Conservation (phyloP, 257 asterid genomes). For the Coffea canephora region DNA sequence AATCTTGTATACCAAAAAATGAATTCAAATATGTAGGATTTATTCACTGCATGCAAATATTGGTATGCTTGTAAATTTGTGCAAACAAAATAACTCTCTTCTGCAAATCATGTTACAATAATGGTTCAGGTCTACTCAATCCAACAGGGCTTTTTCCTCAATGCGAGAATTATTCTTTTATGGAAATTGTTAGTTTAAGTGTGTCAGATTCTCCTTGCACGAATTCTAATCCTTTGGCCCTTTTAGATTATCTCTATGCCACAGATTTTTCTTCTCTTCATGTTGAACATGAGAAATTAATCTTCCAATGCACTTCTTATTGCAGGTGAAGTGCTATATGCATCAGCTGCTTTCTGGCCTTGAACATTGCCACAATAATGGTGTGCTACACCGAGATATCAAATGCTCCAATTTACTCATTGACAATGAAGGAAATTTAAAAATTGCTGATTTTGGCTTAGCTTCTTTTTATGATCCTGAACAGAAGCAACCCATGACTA, state of each 20-base stretch:
- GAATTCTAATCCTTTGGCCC: background rate
- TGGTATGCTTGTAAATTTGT: background rate
- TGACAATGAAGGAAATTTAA: constrained; percentile 67
- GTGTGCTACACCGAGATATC: constrained; percentile 89
- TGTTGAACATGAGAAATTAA: background rate
- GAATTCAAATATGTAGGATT: background rate
- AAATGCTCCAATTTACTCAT: constrained; percentile 86
- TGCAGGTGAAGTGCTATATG: constrained; percentile 87
- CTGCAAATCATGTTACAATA: background rate
- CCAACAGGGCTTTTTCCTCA: background rate
- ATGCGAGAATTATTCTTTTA: background rate
- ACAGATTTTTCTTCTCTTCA: background rate
- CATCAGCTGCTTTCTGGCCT: constrained; percentile 82
- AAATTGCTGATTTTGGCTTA: constrained; percentile 90
- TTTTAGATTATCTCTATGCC: background rate
- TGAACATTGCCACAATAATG: constrained; percentile 89
- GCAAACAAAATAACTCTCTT: background rate
- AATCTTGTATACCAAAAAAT: background rate
- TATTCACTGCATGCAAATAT: no score
- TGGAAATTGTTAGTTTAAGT: background rate
- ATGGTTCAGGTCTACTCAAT: background rate
- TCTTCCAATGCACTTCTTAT: constrained; percentile 12
- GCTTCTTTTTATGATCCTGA: constrained; percentile 73
- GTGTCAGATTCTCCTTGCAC: background rate
- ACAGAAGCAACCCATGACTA: constrained; percentile 70